phyloP scores from a whole-genome alignment of 345 rosid species.

The Eucalyptus tenuipes region DNA sequence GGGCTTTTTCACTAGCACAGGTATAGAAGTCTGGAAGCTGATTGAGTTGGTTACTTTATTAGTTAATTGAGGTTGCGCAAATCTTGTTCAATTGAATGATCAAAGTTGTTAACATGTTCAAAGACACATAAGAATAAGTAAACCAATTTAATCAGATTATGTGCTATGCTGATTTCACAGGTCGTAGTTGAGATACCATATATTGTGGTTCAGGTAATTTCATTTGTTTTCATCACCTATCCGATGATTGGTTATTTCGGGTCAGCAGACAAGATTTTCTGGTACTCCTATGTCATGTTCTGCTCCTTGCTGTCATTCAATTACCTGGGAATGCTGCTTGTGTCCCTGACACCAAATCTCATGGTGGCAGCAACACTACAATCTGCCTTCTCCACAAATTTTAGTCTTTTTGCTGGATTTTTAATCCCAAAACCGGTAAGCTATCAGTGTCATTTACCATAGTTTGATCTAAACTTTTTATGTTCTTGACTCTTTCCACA shows the following conservation, averaged over 20 bases:
- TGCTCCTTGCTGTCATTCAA: constrained; percentile 40
- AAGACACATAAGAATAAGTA: background rate
- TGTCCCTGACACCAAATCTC: constrained; percentile 57
- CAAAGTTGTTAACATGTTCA: background rate
- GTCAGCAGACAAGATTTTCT: constrained; percentile 43
- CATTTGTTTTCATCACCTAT: constrained; percentile 31
- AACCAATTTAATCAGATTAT: background rate
- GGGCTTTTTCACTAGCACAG: constrained; percentile 64
- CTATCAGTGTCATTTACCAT: background rate
- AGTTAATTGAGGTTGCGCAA: background rate
- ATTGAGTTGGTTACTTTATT: background rate
- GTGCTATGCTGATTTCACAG: constrained; percentile 5
- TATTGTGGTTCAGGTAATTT: constrained; percentile 24
- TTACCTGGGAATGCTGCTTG: constrained; percentile 60
- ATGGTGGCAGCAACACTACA: constrained; percentile 39
- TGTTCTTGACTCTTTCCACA: background rate
- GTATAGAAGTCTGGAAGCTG: background rate
- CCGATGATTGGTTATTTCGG: constrained; percentile 56
- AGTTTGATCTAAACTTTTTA: background rate
- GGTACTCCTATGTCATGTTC: constrained; percentile 58
- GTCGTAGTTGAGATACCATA: constrained; percentile 71
- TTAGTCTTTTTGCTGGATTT: constrained; percentile 59
- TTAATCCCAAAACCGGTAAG: constrained; percentile 69
- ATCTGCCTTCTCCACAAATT: constrained; percentile 20
- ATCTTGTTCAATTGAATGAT: background rate